These are phyloP conservation scores for Phyllosticta citriasiana DNA, from an alignment of 2,329 filamentous ascomycete species.

Conservation along the genomic window DNA sequence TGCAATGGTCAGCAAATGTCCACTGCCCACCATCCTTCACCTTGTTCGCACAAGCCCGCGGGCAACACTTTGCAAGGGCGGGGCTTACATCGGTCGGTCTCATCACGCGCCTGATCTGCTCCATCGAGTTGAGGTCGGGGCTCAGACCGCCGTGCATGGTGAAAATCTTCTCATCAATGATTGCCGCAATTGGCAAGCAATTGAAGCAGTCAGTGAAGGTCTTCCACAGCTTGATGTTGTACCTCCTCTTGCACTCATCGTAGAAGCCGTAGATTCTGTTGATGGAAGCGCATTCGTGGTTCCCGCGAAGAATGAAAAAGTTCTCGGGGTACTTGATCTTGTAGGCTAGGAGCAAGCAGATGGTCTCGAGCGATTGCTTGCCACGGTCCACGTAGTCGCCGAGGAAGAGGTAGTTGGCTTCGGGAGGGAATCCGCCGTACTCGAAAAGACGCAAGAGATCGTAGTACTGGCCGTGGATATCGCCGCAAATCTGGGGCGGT, in stretches of 20 bases:
- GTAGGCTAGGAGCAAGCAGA: constrained; percentile 91
- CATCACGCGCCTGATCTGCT: constrained; percentile 98
- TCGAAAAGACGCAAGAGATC: constrained; percentile 95
- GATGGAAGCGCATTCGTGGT: constrained; percentile 98
- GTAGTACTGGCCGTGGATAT: constrained; percentile 99
- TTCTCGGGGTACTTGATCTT: constrained; percentile 99
- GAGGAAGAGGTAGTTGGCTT: constrained; percentile 99
- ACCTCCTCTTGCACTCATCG: constrained; percentile 97
- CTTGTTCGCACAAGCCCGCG: constrained; percentile 14
- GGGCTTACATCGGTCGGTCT: constrained; percentile 89
- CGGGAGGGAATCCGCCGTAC: constrained; percentile 94
- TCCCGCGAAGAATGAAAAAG: constrained; percentile 96
- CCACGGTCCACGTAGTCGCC: constrained; percentile 98
- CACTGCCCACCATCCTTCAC: constrained; percentile 14
- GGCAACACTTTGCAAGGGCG: neutral
- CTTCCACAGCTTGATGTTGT: constrained; percentile 99
- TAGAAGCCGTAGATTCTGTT: constrained; percentile 99
- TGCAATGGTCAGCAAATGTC: constrained; percentile 38
- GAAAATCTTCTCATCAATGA: constrained; percentile 99
- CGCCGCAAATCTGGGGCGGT: constrained; percentile 75
- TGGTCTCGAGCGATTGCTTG: constrained; percentile 98
- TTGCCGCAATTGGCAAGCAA: constrained; percentile 93
- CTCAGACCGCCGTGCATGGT: constrained; percentile 98
- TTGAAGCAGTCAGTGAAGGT: constrained; percentile 99
- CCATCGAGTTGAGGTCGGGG: constrained; percentile 97